Percentiles rank a stretch among this genome's conserved stretches.
These are phyloP conservation scores for Xanthoconium stramineum DNA, from an alignment of 768 basidiomycete species.

Conservation along the genomic window DNA sequence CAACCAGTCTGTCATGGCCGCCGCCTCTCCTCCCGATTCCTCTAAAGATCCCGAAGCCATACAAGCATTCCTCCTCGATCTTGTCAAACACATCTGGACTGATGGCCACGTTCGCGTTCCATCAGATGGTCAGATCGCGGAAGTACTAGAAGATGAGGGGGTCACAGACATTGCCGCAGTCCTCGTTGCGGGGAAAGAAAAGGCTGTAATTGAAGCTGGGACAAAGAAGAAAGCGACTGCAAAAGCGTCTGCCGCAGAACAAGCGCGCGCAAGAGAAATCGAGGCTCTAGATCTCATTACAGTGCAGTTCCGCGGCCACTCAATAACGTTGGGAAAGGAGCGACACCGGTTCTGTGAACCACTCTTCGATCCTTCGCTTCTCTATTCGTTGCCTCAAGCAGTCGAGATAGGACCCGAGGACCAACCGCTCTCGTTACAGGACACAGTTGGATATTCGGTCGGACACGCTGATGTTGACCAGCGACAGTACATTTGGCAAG, in stretches of 20 bases:
- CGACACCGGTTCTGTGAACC: slow-evolving; percentile 91
- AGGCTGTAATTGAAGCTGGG: slow-evolving; percentile 81
- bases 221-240: slow-evolving; percentile 74
- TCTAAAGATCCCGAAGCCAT: slow-evolving; percentile 46
- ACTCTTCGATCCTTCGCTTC: slow-evolving; percentile 68
- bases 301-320: slow-evolving; percentile 65
- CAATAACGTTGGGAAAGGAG: slow-evolving; percentile 79
- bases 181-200: slow-evolving; percentile 87
- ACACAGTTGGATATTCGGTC: slow-evolving; percentile 64
- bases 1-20: slow-evolving; percentile 61
- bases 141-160: slow-evolving; percentile 71
- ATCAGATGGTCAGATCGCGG: slow-evolving; percentile 67
- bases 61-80: slow-evolving; percentile 52
- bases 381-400: slow-evolving; percentile 36
- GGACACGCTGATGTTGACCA: slow-evolving; percentile 58
- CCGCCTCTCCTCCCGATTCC: slow-evolving; percentile 52
- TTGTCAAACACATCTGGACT: slow-evolving; percentile 61
- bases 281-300: slow-evolving; percentile 81
- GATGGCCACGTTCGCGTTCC: slow-evolving; percentile 71
- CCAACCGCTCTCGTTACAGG: slow-evolving; percentile 51
- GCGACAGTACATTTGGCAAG: slow-evolving; percentile 73
- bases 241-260: slow-evolving; percentile 74
- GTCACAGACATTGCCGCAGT: slow-evolving; percentile 88
- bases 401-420: slow-evolving; percentile 24
- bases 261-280: slow-evolving; percentile 77